phyloP scores from a whole-genome alignment of 2,329 filamentous ascomycete species.

The Graphilbum fragrans region DNA sequence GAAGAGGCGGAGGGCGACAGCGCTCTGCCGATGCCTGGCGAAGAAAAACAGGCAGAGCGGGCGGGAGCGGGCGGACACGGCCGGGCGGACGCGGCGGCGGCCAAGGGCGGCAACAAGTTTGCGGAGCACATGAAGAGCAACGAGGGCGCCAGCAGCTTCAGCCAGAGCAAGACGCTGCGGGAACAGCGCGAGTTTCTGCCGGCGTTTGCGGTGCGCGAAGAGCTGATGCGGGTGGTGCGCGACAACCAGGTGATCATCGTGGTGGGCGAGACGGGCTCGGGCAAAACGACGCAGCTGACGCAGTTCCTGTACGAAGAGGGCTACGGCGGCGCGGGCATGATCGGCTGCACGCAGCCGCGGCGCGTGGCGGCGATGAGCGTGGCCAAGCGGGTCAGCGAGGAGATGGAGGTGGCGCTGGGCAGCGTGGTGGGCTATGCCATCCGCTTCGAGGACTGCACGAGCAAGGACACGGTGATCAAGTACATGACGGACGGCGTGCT shows the following conservation, averaged over 20 bases:
- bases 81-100: conserved; percentile 18
- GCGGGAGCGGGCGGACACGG: not conserved
- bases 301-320: conserved; percentile 95
- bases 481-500: conserved; percentile 99
- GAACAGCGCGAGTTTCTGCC: conserved; percentile 91
- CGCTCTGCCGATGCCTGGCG: conserved; percentile 62
- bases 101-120: conserved; percentile 55
- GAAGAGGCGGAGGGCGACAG: conserved; percentile 91
- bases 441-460: conserved; percentile 96
- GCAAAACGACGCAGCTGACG: conserved; percentile 94
- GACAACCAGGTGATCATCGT: conserved; percentile 98
- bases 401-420: conserved; percentile 91
- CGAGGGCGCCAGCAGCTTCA: conserved; percentile 81
- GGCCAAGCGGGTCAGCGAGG: conserved; percentile 92
- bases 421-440: conserved; percentile 90
- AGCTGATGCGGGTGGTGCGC: conserved; percentile 78
- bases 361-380: conserved; percentile 98
- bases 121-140: conserved; percentile 80
- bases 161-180: conserved; percentile 75
- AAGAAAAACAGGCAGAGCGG: conserved; percentile 43
- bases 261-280: conserved; percentile 92
- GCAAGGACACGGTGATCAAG: conserved; percentile 89
- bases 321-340: conserved; percentile 77
- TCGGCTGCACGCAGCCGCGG: conserved; percentile 90
- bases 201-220: conserved; percentile 91